Base-by-base conservation (phyloP, 2,329 filamentous ascomycete genomes). In the Stylonectria norvegica region DNA sequence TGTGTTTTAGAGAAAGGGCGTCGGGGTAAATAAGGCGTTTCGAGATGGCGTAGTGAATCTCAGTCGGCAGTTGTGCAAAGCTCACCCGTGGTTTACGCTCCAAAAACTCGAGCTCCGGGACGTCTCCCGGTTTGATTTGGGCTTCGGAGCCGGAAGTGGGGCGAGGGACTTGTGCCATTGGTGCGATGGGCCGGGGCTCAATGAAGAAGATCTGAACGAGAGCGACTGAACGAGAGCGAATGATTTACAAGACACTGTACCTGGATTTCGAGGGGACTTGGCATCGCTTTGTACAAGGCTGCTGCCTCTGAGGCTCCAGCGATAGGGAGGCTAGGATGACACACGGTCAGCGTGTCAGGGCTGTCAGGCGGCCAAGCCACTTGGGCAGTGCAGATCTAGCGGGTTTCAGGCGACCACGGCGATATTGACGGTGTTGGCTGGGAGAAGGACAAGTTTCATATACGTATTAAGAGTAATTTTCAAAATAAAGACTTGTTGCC, bases 1-100 rank as follows among this genome's bases (percentile, higher is more conserved):
- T 76, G 57, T 86, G 82, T 55, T 86, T 86, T 12, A 87, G 66
- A 0, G 82, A 83, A 1, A 87, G 71, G 0, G 84, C 83, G 47
- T 88, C 83, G 0, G 84, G 84, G 46, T 87, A 87, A 20, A 74
- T 74, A 43, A 87, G 76, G 38, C 77, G 67, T 9, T 69, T 58
- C 20, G 76, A 68, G 40, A 87, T 81, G 35, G 78, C 70, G 2
- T 83, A 59, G 50, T 86, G 83, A n/a, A 87, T 69, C 53, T 88
- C 84, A 1, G 78, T 69, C 2, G 84, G 84, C 3, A 87, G 66
- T 25, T 25, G 22, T 8, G 7, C 22, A 12, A 12, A 25, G 22
- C 22, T 12, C 8, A 25, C 12, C 22, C 22, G 7, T 25, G 8
- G 22, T 8, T 12, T 7, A 25, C 8, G 7, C 22, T 25, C 22